Percentiles rank a stretch among this genome's conserved stretches.
Evolutionary conservation across 768 basidiomycete genomes (phyloP).

Genomic region (Russula vinacea): DNA sequence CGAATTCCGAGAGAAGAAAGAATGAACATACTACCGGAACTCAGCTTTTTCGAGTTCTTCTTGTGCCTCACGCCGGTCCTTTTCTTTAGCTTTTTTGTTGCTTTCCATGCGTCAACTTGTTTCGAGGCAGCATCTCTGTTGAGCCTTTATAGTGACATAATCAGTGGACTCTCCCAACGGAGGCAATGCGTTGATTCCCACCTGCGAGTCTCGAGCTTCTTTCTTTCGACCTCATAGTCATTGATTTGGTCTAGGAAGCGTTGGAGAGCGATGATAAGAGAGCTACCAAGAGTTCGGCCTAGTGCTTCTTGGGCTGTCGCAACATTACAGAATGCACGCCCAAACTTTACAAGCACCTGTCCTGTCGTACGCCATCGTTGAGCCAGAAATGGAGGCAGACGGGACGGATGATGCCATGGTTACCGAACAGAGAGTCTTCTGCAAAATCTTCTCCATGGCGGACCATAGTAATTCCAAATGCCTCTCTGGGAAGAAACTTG

Average conservation of each 20-base stretch:
- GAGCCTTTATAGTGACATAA: slow-evolving; percentile 45
- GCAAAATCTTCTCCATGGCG: slow-evolving; percentile 42
- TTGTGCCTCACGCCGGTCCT: slow-evolving; percentile 69
- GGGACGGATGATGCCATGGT: slow-evolving; percentile 1
- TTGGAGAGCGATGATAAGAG: slow-evolving; percentile 65
- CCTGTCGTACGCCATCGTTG: slow-evolving; percentile 42
- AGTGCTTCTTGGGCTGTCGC: slow-evolving; percentile 84
- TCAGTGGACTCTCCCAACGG: background rate
- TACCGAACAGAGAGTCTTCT: slow-evolving; percentile 30
- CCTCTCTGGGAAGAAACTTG: slow-evolving; percentile 42
- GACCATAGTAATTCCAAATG: slow-evolving; percentile 45
- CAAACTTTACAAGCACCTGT: slow-evolving; percentile 66
- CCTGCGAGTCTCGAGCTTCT: slow-evolving; percentile 87
- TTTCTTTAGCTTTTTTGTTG: slow-evolving; percentile 80
- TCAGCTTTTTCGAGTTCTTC: slow-evolving; percentile 74
- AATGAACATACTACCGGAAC: slow-evolving; percentile 45
- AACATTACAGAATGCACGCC: slow-evolving; percentile 80
- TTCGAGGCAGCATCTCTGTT: slow-evolving; percentile 72
- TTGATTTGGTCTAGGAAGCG: slow-evolving; percentile 70
- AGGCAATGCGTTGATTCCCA: slow-evolving; percentile 36
- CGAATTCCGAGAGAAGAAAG: background rate
- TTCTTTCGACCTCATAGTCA: slow-evolving; percentile 75
- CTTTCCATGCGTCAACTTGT: slow-evolving; percentile 66
- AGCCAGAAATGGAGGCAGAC: background rate
- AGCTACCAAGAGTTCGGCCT: slow-evolving; percentile 67